A percentile compares a stretch with the other conserved stretches of the same genome.
Evolutionary conservation across 305 asterid species (phyloP).

Genomic region (Fraxinus paxiana): DNA sequence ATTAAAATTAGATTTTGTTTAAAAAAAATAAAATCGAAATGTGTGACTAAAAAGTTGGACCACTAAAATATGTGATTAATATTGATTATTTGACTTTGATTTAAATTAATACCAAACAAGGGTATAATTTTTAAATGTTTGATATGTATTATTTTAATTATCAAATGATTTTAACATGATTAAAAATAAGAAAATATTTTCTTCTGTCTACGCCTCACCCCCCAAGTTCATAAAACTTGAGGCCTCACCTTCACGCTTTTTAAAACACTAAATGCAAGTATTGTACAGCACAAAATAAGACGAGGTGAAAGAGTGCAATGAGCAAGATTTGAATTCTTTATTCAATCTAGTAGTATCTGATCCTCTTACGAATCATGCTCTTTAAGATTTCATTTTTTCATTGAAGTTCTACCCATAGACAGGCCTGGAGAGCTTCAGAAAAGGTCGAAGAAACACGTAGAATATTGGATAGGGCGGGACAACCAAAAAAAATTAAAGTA

Average conservation of each 20-base stretch:
- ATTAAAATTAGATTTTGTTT: not conserved
- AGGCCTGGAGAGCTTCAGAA: not conserved
- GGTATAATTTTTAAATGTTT: not conserved
- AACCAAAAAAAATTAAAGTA: not conserved
- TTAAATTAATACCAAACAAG: too few relatives aligned
- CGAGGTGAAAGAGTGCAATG: not conserved
- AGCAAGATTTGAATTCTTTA: not conserved
- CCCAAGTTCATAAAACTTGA: not conserved
- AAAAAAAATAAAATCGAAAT: too few relatives aligned
- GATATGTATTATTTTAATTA: not conserved
- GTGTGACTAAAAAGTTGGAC: not conserved
- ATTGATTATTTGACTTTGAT: not conserved
- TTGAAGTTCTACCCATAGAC: not conserved
- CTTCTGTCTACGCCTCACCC: not conserved
- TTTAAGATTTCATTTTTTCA: not conserved
- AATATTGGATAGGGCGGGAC: not conserved
- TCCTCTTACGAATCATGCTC: not conserved
- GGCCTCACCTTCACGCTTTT: not conserved
- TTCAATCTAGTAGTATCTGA: not conserved
- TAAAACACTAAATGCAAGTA: not conserved
- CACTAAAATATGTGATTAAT: not conserved
- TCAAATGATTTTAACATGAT: too few relatives aligned
- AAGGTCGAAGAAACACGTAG: not conserved
- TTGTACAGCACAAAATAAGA: not conserved
- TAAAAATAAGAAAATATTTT: not conserved